A percentile compares a stretch with the other conserved stretches of the same genome.
Evolutionary conservation across 768 basidiomycete genomes (phyloP).

Genomic region (Pleurotus platypus): DNA sequence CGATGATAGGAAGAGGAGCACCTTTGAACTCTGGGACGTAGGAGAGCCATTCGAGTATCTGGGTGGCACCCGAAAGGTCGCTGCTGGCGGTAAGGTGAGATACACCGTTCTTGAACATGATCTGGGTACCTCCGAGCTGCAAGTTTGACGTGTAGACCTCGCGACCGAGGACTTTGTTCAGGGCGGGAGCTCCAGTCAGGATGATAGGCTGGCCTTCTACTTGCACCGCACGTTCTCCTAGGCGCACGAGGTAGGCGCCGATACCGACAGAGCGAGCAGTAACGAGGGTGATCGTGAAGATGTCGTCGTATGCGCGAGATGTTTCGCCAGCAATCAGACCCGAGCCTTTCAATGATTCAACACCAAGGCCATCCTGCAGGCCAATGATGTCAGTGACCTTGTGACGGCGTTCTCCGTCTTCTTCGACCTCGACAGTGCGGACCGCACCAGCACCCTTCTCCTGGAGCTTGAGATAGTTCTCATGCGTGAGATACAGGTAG

Average conservation of each 20-base stretch:
- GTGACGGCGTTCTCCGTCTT: conserved; percentile 82
- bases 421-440: conserved; percentile 80
- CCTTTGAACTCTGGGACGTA: conserved; percentile 87
- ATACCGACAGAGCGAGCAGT: conserved; percentile 99
- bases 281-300: conserved; percentile 98
- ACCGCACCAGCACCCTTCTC: conserved; percentile 80
- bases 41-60: conserved; percentile 92
- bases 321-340: conserved; percentile 99
- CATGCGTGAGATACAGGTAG: conserved; percentile 93
- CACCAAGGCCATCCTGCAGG: conserved; percentile 94
- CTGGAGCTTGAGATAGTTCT: conserved; percentile 85
- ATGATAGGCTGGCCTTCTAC: conserved; percentile 99
- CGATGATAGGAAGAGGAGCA: conserved; percentile 74
- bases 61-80: conserved; percentile 92
- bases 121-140: conserved; percentile 99
- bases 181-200: conserved; percentile 91
- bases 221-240: conserved; percentile 96
- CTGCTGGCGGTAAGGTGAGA: conserved; percentile 94
- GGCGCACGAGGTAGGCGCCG: conserved; percentile 96
- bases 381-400: conserved; percentile 97
- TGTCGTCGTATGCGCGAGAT: conserved; percentile 97
- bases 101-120: conserved; percentile 99
- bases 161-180: conserved; percentile 98
- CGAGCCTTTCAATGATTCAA: conserved; percentile 93
- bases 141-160: conserved; percentile 99